Base-by-base conservation (phyloP, 371 early-diverging fungal species). In the Polyrhizophydium stewartii region DNA sequence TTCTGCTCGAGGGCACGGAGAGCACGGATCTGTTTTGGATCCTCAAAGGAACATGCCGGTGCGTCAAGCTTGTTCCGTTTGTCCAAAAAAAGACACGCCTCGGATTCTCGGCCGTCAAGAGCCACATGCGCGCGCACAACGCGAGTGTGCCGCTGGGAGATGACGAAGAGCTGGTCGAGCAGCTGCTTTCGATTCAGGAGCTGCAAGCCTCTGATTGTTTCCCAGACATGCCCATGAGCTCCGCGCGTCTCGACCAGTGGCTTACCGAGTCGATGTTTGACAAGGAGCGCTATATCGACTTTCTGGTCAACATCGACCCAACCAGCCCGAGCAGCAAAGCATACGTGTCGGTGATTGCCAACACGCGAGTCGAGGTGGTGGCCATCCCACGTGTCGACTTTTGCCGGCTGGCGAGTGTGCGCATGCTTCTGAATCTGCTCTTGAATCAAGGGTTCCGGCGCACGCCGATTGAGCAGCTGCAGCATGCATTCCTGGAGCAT, bases 31-130 rank as follows among this genome's bases (percentile, higher is more conserved):
- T 70, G 19, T 63, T 63, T 33, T 70, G 66, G 63, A 70, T 70
- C 55, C 25, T 70, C 12, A 56, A 56, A 16, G 70, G 70, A 24
- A 38, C 55, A 19, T 66, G 66, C 46, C 63, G 64, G 24, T 66
- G 67, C 17, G 49, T 65, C n/a, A 70, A 70, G 40, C 41, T 63
- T 9, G 66, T 70, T 1, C 67, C 70, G 10, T 70, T 70, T 45
- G 38, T 70, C 10, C 62, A 66, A 41, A 62, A 66, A 1, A 37
- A 33, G 22, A 55, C 37, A 21, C 61, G 45, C 16, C 59, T 58
- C 1, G 57, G 38, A 30, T 52, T 25, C 40, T 45, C 66, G 17
- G 27, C 55, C 5, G 40, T 32, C 28, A 50, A 59, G 28, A 55
- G 47, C 13, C 53, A 57, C 21, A 55, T 70, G 2, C 46, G 47